Base-by-base conservation (phyloP, 306 rosid genomes). In the Cicer bijugum region DNA sequence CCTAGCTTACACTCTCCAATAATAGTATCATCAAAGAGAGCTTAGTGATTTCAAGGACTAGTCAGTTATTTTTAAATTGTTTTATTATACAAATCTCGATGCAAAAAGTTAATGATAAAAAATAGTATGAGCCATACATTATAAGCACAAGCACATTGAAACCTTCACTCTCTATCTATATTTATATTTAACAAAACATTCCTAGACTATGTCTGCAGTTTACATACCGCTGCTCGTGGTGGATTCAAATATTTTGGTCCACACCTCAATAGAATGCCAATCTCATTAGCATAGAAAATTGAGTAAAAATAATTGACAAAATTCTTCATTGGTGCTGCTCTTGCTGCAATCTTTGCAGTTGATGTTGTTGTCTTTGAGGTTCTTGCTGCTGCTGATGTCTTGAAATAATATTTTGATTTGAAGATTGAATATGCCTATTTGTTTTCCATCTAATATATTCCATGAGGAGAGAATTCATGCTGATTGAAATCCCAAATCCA, bases 401-500 rank as follows among this genome's bases (percentile, higher is more conserved):
- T 23, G 6, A 50, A 67, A 59, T 74, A 33, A 71, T 19, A 15
- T 83, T 71, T 58, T 76, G 84, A 74, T 72, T 79, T 11, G 83
- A 67, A 74, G 84, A 74, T 75, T 45, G 86, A 47, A 81, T 59
- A 60, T 84, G 86, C 81, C 89, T 79, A 74, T 80, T 87, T 35
- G 83, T 51, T 89, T 85, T 89, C 97, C 97, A 91, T 74, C 83
- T 83, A 51, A 86, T 70, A 77, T 80, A 91, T 81, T 86, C 89
- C 33, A 75, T 74, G 9, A 91, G 84, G 47, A 91, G 84, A 63
- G 90, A 75, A 66, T 86, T 91, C 71, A 80, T 73, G 82, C 88
- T 82, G 76, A 89, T 83, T 11, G 92, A 82, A 64, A 91, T 84
- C 83, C 95, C 97, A 65, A 89, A 89, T 60, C 97, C 97, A 1